phyloP scores from a whole-genome alignment of 192 early-diverging fungal species.

The Neocallimastix lanati region DNA sequence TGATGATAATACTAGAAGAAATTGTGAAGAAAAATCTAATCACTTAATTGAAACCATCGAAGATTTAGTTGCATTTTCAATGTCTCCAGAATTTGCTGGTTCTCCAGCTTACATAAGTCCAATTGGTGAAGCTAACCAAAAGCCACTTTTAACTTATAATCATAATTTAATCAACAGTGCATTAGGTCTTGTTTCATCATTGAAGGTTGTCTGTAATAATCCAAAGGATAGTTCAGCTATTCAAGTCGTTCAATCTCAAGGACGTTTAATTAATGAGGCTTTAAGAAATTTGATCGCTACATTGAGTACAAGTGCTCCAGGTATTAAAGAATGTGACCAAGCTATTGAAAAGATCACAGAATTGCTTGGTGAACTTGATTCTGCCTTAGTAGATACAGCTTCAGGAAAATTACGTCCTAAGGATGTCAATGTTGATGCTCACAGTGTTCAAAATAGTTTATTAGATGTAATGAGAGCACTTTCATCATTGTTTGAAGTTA shows the following conservation, averaged over 20 bases:
- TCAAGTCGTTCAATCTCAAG: constrained; percentile 12
- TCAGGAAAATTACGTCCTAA: neutral
- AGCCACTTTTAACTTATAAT: constrained; percentile 16
- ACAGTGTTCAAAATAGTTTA: constrained; percentile 8
- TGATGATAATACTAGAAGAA: constrained; percentile 8
- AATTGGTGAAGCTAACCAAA: constrained; percentile 11
- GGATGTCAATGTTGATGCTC: neutral
- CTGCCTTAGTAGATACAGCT: constrained; percentile 23
- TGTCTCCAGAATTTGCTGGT: constrained; percentile 19
- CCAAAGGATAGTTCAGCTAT: constrained; percentile 11
- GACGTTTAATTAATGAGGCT: constrained; percentile 8
- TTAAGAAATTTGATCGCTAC: constrained; percentile 10
- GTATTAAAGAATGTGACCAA: constrained; percentile 30
- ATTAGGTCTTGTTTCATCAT: constrained; percentile 14
- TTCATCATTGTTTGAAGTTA: constrained; percentile 18
- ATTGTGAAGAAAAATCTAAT: constrained; percentile 10
- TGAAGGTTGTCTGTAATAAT: constrained; percentile 21
- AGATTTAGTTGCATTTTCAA: constrained; percentile 10
- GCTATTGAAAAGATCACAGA: constrained; percentile 18
- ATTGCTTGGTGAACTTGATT: constrained; percentile 12
- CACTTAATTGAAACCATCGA: constrained; percentile 22
- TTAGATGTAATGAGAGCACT: constrained; percentile 18
- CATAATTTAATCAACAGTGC: constrained; percentile 7
- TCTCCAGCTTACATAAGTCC: constrained; percentile 17
- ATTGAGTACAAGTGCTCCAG: constrained; percentile 17